Percentiles rank a stretch among this genome's conserved stretches.
These are phyloP conservation scores for Discostella stelligera DNA, from an alignment of 352 stramenopile genomes.

Conservation along the genomic window DNA sequence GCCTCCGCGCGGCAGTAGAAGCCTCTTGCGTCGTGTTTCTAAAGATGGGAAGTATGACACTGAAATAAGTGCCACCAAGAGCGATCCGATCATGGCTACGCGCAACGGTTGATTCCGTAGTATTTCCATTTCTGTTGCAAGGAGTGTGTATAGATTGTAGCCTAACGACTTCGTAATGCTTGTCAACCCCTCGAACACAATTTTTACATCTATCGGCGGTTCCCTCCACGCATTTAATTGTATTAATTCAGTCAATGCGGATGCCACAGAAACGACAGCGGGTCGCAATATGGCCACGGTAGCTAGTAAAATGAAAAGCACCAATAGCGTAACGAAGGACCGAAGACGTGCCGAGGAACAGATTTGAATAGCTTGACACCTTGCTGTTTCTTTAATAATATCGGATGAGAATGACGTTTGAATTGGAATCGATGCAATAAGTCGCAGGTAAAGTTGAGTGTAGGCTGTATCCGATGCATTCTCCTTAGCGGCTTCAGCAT, in stretches of 20 bases:
- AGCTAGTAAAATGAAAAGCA: conserved; percentile 53
- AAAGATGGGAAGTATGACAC: conserved; percentile 54
- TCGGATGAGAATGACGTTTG: conserved; percentile 41
- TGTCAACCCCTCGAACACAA: conserved; percentile 26
- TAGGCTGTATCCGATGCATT: conserved; percentile 56
- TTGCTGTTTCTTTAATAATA: conserved; percentile 29
- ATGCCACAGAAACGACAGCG: conserved; percentile 34
- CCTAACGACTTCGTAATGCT: conserved; percentile 37
- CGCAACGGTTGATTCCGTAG: conserved; percentile 51
- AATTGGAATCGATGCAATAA: conserved; percentile 54
- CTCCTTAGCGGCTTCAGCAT: conserved; percentile 28
- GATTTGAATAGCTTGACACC: conserved; percentile 41
- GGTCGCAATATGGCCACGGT: conserved; percentile 61
- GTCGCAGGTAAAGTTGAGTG: conserved; percentile 66
- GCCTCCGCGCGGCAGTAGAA: background rate
- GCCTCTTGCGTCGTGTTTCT: conserved; percentile 41
- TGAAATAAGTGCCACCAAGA: conserved; percentile 53
- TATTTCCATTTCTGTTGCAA: conserved; percentile 35
- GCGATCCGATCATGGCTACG: conserved; percentile 53
- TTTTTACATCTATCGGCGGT: conserved; percentile 54
- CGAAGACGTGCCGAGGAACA: conserved; percentile 53
- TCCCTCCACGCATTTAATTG: conserved; percentile 42
- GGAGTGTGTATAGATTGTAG: conserved; percentile 20
- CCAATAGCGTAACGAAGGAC: conserved; percentile 56
- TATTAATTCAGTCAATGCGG: conserved; percentile 39